Evolutionary conservation across 1,284 basidiomycete genomes (phyloP).

Genomic region (Rhodotorula sp.): DNA sequence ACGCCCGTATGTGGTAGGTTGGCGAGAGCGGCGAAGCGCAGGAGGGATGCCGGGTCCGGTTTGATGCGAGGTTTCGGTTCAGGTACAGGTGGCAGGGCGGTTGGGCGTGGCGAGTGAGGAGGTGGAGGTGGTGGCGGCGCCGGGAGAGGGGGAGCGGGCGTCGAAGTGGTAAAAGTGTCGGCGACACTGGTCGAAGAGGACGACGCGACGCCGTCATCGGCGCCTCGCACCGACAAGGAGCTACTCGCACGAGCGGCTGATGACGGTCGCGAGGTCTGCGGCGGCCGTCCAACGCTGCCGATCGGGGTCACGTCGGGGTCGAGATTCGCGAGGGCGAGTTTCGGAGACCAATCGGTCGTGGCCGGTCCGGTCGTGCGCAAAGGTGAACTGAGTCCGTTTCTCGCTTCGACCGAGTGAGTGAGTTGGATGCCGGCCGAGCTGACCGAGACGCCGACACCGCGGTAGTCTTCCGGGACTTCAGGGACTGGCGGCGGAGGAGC

Average conservation of each 20-base stretch:
- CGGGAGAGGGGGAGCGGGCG: too few species aligned
- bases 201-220: not conserved
- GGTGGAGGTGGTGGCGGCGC: not conserved
- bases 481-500: not conserved
- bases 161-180: not conserved
- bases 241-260: not conserved
- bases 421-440: constrained; percentile 32
- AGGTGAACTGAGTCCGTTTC: not conserved
- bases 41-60: constrained; percentile 24
- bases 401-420: constrained; percentile 1
- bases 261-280: not conserved
- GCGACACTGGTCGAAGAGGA: not conserved
- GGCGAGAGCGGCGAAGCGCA: constrained; percentile 37
- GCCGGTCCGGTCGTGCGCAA: not conserved
- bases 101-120: constrained; percentile 21
- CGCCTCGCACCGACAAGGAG: not conserved
- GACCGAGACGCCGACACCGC: constrained; percentile 30
- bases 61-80: not conserved
- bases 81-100: constrained; percentile 18
- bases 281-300: not conserved
- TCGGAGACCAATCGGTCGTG: not conserved
- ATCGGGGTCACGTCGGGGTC: constrained; percentile 4
- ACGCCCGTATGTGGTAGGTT: constrained; percentile 40
- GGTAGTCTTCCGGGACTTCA: not conserved
- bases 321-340: not conserved